A percentile compares a stretch with the other conserved stretches of the same genome.
phyloP scores from a whole-genome alignment of 1,139 yeast genomes.

The Nadsonia commutata region DNA sequence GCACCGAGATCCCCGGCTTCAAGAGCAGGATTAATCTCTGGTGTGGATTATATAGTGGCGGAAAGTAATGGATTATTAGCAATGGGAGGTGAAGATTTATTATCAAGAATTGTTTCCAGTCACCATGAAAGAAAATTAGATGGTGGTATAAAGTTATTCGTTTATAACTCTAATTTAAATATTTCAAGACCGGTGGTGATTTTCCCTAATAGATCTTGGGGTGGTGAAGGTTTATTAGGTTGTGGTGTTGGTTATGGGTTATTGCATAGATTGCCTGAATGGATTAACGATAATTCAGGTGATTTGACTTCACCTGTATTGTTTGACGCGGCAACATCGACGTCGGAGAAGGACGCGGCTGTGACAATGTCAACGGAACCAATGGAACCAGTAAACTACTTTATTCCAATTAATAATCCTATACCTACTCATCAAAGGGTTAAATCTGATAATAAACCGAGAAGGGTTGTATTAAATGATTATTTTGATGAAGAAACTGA shows the following conservation, averaged over 20 bases:
- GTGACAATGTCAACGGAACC: not conserved
- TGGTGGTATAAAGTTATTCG: conserved; percentile 38
- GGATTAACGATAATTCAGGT: not conserved
- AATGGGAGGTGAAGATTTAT: conserved; percentile 72
- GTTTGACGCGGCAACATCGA: conserved; percentile 4
- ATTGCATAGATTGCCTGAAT: conserved; percentile 63
- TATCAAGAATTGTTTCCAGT: conserved; percentile 45
- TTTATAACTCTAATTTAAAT: conserved; percentile 59
- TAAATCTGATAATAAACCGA: conserved; percentile 5
- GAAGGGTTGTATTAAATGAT: conserved; percentile 15
- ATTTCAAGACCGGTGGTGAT: conserved; percentile 78
- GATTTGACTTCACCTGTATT: conserved; percentile 1
- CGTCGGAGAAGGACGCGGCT: not conserved
- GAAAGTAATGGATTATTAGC: conserved; percentile 73
- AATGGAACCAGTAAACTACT: conserved; percentile 6
- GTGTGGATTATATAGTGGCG: conserved; percentile 80
- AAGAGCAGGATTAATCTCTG: conserved; percentile 66
- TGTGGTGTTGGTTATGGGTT: conserved; percentile 93
- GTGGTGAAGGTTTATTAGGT: conserved; percentile 69
- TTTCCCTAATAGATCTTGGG: conserved; percentile 43
- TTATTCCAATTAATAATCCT: conserved; percentile 5
- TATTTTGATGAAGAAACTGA: conserved; percentile 25
- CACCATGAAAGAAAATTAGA: conserved; percentile 13
- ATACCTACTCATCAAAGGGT: conserved; percentile 6
- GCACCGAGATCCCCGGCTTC: conserved; percentile 77